These are phyloP conservation scores for Antarctomyces pellizariae DNA, from an alignment of 495 filamentous ascomycete genomes.

Conservation along the genomic window DNA sequence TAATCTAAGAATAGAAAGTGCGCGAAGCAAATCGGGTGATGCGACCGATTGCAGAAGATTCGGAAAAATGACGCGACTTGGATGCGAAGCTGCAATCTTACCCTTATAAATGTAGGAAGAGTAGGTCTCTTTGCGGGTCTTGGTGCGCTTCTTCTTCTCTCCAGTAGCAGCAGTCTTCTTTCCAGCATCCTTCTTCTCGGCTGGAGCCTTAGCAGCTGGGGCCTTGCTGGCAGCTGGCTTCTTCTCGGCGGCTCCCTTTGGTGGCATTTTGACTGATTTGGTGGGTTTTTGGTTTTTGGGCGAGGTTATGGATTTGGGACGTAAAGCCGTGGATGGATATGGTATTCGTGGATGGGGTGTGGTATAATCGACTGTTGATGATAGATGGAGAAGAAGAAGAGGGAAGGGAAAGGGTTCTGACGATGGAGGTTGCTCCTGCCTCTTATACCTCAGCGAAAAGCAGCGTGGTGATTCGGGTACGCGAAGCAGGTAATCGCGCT, in stretches of 20 bases:
- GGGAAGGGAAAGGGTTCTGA: slow-evolving; percentile 6
- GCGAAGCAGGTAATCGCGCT: slow-evolving; percentile 1
- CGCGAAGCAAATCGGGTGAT: slow-evolving; percentile 3
- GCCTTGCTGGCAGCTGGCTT: slow-evolving; percentile 93
- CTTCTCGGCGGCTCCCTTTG: slow-evolving; percentile 90
- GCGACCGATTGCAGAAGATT: slow-evolving; percentile 6
- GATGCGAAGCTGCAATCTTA: slow-evolving; percentile 21
- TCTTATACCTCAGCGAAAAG: neutral
- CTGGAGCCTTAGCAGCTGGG: slow-evolving; percentile 65
- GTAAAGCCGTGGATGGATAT: neutral
- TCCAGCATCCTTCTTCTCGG: slow-evolving; percentile 97
- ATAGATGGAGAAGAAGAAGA: slow-evolving; percentile 4
- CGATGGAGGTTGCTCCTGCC: slow-evolving; percentile 2
- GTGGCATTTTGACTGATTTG: slow-evolving; percentile 51
- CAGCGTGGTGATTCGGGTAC: slow-evolving; percentile 3
- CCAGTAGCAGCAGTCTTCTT: slow-evolving; percentile 95
- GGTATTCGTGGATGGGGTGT: neutral
- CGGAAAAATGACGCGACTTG: slow-evolving; percentile 8
- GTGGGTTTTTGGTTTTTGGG: slow-evolving; percentile 1
- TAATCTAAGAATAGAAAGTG: slow-evolving; percentile 1
- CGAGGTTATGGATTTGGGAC: neutral
- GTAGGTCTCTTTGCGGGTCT: slow-evolving; percentile 99
- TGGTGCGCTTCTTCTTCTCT: slow-evolving; percentile 99
- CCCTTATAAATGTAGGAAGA: slow-evolving; percentile 99
- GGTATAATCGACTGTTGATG: slow-evolving; percentile 1